These are phyloP conservation scores for Euryodendron excelsum DNA, from an alignment of 148 eudicot genomes.

Conservation along the genomic window DNA sequence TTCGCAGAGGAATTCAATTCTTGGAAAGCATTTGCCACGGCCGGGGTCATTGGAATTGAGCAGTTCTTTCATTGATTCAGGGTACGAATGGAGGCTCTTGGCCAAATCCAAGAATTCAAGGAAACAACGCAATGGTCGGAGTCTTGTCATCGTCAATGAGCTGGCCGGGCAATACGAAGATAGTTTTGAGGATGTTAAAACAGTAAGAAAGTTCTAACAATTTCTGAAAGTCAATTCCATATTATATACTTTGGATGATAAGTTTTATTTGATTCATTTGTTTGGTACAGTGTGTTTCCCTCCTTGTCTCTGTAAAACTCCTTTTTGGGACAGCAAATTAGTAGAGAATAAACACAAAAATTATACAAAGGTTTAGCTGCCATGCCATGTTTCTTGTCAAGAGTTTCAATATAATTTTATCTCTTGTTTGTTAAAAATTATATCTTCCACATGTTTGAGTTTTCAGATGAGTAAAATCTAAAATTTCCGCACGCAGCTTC, in stretches of 20 bases:
- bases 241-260: background rate
- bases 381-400: too few species aligned
- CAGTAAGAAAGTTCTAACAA: constrained; percentile 38
- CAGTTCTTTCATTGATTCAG: constrained; percentile 36
- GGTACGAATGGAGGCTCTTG: constrained; percentile 12
- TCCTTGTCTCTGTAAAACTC: too few species aligned
- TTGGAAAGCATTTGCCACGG: constrained; percentile 23
- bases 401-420: background rate
- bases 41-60: constrained; percentile 31
- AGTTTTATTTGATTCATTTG: background rate
- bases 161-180: constrained; percentile 94
- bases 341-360: too few species aligned
- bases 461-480: too few species aligned
- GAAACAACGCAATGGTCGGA: constrained; percentile 38
- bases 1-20: constrained; percentile 21
- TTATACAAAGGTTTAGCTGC: too few species aligned
- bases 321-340: background rate
- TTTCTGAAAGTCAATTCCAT: background rate
- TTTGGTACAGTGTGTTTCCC: too few species aligned
- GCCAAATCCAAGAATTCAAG: constrained; percentile 32
- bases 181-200: constrained; percentile 75
- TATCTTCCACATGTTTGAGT: too few species aligned
- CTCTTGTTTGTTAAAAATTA: too few species aligned
- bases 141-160: constrained; percentile 54
- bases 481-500: background rate